A percentile compares a stretch with the other conserved stretches of the same genome.
These are phyloP conservation scores for Trichomonas vaginalis DNA, from an alignment of 208 protist genomes.

Conservation along the genomic window DNA sequence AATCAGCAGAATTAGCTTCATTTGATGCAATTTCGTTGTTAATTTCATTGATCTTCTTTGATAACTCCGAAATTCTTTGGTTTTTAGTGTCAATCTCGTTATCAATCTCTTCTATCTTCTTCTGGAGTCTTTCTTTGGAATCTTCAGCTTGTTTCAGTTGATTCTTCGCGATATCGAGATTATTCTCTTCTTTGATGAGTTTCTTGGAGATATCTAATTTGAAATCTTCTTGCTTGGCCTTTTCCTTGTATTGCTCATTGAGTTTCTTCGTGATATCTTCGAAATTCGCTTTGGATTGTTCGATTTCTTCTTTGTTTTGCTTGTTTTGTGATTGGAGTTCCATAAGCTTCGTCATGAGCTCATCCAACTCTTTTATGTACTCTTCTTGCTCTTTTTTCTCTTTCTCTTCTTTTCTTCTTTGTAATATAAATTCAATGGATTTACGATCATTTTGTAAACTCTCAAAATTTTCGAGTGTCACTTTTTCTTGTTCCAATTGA, in stretches of 20 bases:
- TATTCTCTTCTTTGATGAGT: neutral
- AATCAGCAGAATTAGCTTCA: too few species aligned
- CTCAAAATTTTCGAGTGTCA: neutral
- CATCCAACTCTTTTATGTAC: neutral
- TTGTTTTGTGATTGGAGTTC: neutral
- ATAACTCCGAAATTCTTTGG: neutral
- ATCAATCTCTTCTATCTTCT: too few species aligned
- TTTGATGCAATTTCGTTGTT: neutral
- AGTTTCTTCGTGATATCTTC: neutral
- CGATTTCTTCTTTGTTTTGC: neutral
- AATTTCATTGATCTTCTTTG: neutral
- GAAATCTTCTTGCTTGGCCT: neutral
- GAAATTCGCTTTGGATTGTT: neutral
- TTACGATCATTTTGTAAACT: neutral
- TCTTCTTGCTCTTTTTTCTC: neutral
- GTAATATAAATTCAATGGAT: neutral
- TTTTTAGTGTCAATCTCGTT: neutral
- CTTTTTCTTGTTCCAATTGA: neutral
- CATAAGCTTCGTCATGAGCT: neutral
- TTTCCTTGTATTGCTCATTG: neutral
- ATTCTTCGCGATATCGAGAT: neutral
- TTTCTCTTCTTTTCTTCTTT: neutral
- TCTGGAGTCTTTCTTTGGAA: too few species aligned
- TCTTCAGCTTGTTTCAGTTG: neutral
- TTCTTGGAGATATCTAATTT: neutral